Evolutionary conservation across 2,329 filamentous ascomycete species (phyloP), one percentile per base, ranked within the genome.

Genomic region (Ophiosphaerella herpotricha): DNA sequence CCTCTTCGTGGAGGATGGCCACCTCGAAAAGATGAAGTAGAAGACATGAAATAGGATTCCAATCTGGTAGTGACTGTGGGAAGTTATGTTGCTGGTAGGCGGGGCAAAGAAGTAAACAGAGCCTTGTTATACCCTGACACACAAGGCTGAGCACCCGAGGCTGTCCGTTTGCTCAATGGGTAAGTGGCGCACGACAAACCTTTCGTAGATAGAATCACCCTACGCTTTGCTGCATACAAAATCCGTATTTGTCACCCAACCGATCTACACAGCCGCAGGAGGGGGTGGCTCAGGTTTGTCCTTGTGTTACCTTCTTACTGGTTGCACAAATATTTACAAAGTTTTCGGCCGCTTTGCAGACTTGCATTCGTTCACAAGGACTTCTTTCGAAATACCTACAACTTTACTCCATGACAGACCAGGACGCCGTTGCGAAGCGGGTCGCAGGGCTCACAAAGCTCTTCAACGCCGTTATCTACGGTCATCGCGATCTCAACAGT

Each of bases 381-480:
- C 33, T 39, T 7, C 13, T 12, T 23, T 18, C 21, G 16, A 18
- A 18, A 18, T 18, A 18, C 16, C 16, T 24, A 43, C 44, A 45
- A 39, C 38, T 32, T 36, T 39, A 7, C 35, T 29, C 18, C 33
- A 65, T 64, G 58, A 55, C 56, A 16, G 54, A 61, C 18, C 39
- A 51, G 24, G 63, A 66, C 16, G 56, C 54, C 23, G 48, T 43
- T 5, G 54, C 59, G 18, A 67, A 60, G 31, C 65, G 71, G 16
- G 60, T 57, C 14, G 59, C 43, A 4, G 68, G 67, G 43, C 58
- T 79, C 26, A 59, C 62, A 3, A 75, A 72, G 46, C 69, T 74
- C 41, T 79, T 80, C 60, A 62, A 71, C 35, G 53, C 61, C 8
- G 63, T 78, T 23, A 50, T 80, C 9, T 43, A 70, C 29, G 77